phyloP scores from a whole-genome alignment of 441 rosid genomes.

The Geranium incanum region DNA sequence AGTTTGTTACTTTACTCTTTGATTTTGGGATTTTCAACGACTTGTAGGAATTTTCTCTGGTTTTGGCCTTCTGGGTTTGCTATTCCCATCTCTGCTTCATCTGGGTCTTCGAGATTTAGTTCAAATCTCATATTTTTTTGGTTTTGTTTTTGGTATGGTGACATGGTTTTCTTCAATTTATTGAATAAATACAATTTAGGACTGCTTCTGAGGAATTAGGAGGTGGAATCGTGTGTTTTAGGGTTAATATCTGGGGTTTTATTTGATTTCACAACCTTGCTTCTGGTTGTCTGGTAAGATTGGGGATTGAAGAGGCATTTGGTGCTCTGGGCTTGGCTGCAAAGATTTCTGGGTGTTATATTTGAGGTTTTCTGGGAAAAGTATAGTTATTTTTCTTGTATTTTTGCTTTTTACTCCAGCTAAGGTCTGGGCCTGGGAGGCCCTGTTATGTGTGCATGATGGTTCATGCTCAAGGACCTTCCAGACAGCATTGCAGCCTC shows the following conservation, averaged over 20 bases:
- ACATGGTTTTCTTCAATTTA: conserved; percentile 23
- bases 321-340: not conserved
- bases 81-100: conserved; percentile 27
- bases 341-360: conserved; percentile 2
- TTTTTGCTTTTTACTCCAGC: conserved; percentile 11
- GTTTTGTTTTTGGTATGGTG: not conserved
- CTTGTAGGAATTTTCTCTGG: conserved; percentile 18
- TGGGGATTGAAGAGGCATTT: conserved; percentile 2
- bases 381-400: conserved; percentile 4
- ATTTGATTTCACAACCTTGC: conserved; percentile 19
- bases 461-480: conserved; percentile 90
- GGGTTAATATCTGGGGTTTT: conserved; percentile 31
- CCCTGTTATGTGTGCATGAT: conserved; percentile 65
- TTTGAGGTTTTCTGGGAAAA: conserved; percentile 6
- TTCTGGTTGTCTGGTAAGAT: conserved; percentile 7
- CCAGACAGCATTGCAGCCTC: conserved; percentile 77
- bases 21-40: conserved; percentile 17
- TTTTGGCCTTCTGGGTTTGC: conserved; percentile 18
- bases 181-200: conserved; percentile 10
- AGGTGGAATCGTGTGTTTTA: conserved; percentile 7
- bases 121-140: not conserved
- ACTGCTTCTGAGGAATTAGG: conserved; percentile 23
- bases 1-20: not conserved
- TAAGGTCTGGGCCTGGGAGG: conserved; percentile 22
- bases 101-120: conserved; percentile 27